Evolutionary conservation across 2,329 filamentous ascomycete genomes (phyloP).

Genomic region (Fusarium chaquense): DNA sequence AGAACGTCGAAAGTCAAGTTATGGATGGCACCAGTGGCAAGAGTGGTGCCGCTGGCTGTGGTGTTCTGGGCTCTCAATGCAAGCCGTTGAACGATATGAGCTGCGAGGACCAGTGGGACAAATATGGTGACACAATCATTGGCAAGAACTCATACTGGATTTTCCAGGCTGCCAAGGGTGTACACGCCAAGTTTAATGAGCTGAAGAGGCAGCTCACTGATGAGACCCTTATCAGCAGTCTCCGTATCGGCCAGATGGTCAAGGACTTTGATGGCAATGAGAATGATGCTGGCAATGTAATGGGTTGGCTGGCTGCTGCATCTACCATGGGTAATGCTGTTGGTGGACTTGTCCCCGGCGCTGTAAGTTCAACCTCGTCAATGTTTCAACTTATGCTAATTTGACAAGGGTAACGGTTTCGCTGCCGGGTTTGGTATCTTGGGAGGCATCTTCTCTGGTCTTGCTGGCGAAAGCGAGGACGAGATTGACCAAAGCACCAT

Average conservation of each 20-base stretch:
- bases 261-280: conserved; percentile 2
- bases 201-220: conserved; percentile 18
- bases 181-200: conserved; percentile 10
- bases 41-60: conserved; percentile 3
- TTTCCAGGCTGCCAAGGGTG: conserved; percentile 23
- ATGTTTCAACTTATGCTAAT: neutral
- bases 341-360: conserved; percentile 15
- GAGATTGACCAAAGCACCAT: conserved; percentile 16
- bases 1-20: conserved; percentile 19
- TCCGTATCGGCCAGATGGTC: conserved; percentile 13
- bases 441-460: neutral
- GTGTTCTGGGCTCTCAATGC: conserved; percentile 2
- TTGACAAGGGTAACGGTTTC: neutral
- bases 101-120: conserved; percentile 18
- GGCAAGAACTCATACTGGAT: conserved; percentile 28
- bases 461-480: neutral
- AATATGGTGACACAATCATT: conserved; percentile 1
- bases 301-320: conserved; percentile 12
- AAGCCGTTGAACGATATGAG: conserved; percentile 5
- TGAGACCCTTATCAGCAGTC: conserved; percentile 7
- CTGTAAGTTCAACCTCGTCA: neutral
- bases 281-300: neutral
- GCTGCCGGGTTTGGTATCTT: conserved; percentile 14
- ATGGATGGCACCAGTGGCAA: conserved; percentile 15
- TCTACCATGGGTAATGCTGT: neutral